Percentiles rank a stretch among this genome's conserved stretches.
Evolutionary conservation across 495 filamentous ascomycete genomes (phyloP).

Genomic region (Astrothelium subdiscretum): DNA sequence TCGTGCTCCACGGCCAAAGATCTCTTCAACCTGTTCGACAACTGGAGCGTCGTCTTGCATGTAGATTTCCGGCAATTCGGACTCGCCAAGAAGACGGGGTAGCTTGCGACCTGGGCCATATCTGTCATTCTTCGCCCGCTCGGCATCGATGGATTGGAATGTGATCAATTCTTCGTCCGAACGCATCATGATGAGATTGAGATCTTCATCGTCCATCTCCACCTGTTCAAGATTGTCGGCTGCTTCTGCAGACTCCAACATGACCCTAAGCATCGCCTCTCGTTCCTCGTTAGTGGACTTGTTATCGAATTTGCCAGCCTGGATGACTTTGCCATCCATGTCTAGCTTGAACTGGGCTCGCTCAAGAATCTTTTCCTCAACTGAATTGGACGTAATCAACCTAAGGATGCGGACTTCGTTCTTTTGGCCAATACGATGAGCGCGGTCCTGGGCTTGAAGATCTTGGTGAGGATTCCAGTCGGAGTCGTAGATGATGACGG

Average conservation of each 20-base stretch:
- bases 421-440: conserved; percentile 99
- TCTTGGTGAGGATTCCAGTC: conserved; percentile 99
- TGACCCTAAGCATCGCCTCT: conserved; percentile 83
- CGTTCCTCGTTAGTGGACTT: conserved; percentile 98
- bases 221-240: conserved; percentile 77
- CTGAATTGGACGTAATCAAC: conserved; percentile 89
- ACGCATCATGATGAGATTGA: conserved; percentile 60
- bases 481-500: conserved; percentile 98
- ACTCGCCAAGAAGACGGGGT: conserved; percentile 75
- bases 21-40: conserved; percentile 61
- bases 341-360: conserved; percentile 95
- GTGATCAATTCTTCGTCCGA: conserved; percentile 28
- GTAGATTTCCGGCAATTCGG: conserved; percentile 89
- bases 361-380: conserved; percentile 97
- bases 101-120: conserved; percentile 64
- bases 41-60: conserved; percentile 73
- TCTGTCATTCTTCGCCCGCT: conserved; percentile 45
- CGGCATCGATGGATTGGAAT: conserved; percentile 53
- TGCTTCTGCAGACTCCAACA: conserved; percentile 80
- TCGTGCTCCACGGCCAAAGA: conserved; percentile 78
- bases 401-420: conserved; percentile 96
- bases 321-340: conserved; percentile 98
- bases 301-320: conserved; percentile 98
- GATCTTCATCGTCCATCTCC: conserved; percentile 89
- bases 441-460: conserved; percentile 97